phyloP scores from a whole-genome alignment of 2,329 filamentous ascomycete species.

The Colletotrichum incanum region DNA sequence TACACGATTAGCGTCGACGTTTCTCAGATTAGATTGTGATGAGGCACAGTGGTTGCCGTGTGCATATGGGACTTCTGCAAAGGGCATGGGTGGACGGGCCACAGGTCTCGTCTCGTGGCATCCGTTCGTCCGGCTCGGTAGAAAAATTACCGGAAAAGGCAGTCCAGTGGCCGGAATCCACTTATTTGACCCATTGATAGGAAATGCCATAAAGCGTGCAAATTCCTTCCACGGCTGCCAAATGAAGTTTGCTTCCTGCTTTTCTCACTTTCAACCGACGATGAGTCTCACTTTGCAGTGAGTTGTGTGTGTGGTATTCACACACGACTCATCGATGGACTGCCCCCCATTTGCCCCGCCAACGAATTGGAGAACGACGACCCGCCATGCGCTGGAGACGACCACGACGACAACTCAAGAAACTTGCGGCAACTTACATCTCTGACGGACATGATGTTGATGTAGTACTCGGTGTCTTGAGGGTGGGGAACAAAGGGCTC shows the following conservation, averaged over 20 bases:
- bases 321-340: slow-evolving; percentile 32
- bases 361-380: slow-evolving; percentile 19
- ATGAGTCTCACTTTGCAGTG: slow-evolving; percentile 30
- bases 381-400: slow-evolving; percentile 14
- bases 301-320: slow-evolving; percentile 23
- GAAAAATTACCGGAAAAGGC: slow-evolving; percentile 47
- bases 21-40: not conserved
- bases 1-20: slow-evolving; percentile 33
- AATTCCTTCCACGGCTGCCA: slow-evolving; percentile 36
- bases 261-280: slow-evolving; percentile 11
- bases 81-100: slow-evolving; percentile 34
- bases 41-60: slow-evolving; percentile 10
- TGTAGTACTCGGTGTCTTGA: slow-evolving; percentile 97
- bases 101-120: slow-evolving; percentile 51
- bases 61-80: slow-evolving; percentile 26
- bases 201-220: slow-evolving; percentile 42
- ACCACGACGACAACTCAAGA: slow-evolving; percentile 35
- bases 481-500: slow-evolving; percentile 99
- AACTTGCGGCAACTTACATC: slow-evolving; percentile 80
- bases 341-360: slow-evolving; percentile 28
- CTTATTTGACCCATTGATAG: slow-evolving; percentile 42
- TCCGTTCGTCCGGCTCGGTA: slow-evolving; percentile 57
- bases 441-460: slow-evolving; percentile 99
- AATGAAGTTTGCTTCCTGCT: slow-evolving; percentile 29
- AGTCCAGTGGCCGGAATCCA: slow-evolving; percentile 42